phyloP scores from a whole-genome alignment of 345 rosid species.

The Lepidium aucheri region DNA sequence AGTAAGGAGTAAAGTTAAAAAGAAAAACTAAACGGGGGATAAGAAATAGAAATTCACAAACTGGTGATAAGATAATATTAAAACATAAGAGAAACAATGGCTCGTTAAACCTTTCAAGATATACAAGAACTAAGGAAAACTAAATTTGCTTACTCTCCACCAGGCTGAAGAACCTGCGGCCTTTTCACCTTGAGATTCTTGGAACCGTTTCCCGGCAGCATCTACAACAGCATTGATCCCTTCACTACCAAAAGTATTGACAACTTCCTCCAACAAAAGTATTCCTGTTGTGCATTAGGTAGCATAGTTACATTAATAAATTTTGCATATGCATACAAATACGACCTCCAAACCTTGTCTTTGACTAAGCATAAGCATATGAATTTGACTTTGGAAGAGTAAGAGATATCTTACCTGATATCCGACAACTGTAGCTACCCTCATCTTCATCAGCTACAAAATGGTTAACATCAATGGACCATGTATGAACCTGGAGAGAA shows the following conservation, averaged over 20 bases:
- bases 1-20: background rate
- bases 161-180: slow-evolving; percentile 62
- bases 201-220: slow-evolving; percentile 52
- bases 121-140: background rate
- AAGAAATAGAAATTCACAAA: background rate
- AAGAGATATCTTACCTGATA: slow-evolving; percentile 54
- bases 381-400: background rate
- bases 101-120: slow-evolving; percentile 3
- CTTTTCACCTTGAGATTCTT: slow-evolving; percentile 67
- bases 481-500: slow-evolving; percentile 53
- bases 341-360: background rate
- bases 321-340: slow-evolving; percentile 4
- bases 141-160: slow-evolving; percentile 67
- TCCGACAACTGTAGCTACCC: slow-evolving; percentile 75
- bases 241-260: slow-evolving; percentile 60
- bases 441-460: slow-evolving; percentile 94
- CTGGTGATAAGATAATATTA: background rate
- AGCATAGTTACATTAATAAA: background rate
- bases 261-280: slow-evolving; percentile 80
- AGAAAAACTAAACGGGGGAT: background rate
- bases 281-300: slow-evolving; percentile 46
- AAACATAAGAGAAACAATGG: slow-evolving; percentile 5
- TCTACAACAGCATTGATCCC: slow-evolving; percentile 67
- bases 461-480: slow-evolving; percentile 85
- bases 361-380: background rate